phyloP scores from a whole-genome alignment of 495 filamentous ascomycete genomes.

The Staphylotrichum tortipilum region DNA sequence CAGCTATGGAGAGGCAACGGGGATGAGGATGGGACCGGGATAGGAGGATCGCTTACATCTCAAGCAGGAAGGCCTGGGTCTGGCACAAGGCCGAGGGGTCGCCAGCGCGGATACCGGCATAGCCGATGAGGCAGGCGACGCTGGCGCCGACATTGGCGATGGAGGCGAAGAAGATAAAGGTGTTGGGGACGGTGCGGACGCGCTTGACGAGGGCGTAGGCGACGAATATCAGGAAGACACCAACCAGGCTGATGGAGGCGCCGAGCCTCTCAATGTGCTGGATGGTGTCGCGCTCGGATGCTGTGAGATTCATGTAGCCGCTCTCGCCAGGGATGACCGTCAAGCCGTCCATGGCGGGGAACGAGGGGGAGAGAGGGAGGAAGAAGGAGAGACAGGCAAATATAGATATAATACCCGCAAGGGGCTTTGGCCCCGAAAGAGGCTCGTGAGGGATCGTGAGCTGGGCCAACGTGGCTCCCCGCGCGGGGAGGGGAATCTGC shows the following conservation, averaged over 20 bases:
- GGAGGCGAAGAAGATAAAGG: slow-evolving; percentile 73
- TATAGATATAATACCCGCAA: slow-evolving; percentile 12
- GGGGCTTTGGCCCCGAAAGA: neutral
- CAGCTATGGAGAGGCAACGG: no score
- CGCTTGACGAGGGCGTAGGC: slow-evolving; percentile 53
- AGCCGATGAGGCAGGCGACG: slow-evolving; percentile 63
- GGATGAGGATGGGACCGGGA: no score
- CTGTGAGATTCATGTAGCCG: slow-evolving; percentile 28
- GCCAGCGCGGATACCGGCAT: slow-evolving; percentile 45
- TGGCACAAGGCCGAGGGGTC: slow-evolving; percentile 53
- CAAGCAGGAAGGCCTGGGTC: slow-evolving; percentile 68
- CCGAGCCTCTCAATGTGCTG: slow-evolving; percentile 38
- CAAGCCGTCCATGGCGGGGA: slow-evolving; percentile 14
- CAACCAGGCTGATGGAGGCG: slow-evolving; percentile 55
- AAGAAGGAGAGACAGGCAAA: neutral
- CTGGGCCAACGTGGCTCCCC: slow-evolving; percentile 16
- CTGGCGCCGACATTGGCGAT: slow-evolving; percentile 75
- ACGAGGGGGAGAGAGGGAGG: no score
- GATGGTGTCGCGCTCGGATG: slow-evolving; percentile 22
- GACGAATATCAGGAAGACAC: slow-evolving; percentile 59
- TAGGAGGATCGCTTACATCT: no score
- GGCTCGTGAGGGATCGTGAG: slow-evolving; percentile 1
- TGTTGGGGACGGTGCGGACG: slow-evolving; percentile 70
- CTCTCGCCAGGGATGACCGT: slow-evolving; percentile 11
- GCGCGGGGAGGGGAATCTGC: neutral